phyloP scores from a whole-genome alignment of 805 yeast genomes.

The Starmera dryadoides region DNA sequence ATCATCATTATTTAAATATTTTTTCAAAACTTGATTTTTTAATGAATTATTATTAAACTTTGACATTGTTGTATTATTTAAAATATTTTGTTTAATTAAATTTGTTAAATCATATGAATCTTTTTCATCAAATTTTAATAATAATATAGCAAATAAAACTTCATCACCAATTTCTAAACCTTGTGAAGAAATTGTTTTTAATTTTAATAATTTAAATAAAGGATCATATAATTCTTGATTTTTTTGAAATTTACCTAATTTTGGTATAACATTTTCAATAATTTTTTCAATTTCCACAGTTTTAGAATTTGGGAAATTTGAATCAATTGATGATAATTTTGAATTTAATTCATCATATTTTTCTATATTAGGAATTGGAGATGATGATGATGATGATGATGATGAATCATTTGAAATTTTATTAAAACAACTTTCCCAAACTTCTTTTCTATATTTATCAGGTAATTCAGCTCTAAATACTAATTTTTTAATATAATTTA shows the following conservation, averaged over 20 bases:
- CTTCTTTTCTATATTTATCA: constrained; percentile 13
- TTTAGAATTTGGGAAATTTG: constrained; percentile 24
- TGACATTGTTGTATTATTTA: constrained; percentile 6
- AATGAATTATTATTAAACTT: constrained; percentile 14
- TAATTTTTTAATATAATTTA: constrained; percentile 13
- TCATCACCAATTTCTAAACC: constrained; percentile 30
- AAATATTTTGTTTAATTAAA: constrained; percentile 9
- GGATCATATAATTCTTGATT: constrained; percentile 10
- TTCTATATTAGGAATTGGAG: constrained; percentile 21
- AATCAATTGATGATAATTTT: constrained; percentile 18
- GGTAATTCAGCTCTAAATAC: constrained; percentile 16
- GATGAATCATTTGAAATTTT: constrained; percentile 12
- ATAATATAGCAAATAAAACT: constrained; percentile 18
- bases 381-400: too few species aligned
- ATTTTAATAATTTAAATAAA: constrained; percentile 22
- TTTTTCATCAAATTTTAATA: constrained; percentile 14
- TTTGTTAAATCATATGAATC: constrained; percentile 15
- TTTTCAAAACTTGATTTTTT: constrained; percentile 8
- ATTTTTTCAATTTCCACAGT: constrained; percentile 21
- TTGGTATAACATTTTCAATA: constrained; percentile 5
- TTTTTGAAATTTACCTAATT: constrained; percentile 13
- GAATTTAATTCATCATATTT: constrained; percentile 29
- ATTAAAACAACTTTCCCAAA: constrained; percentile 11
- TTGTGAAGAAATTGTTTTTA: constrained; percentile 27
- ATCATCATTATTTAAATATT: constrained; percentile 6